Percentiles rank a stretch among this genome's conserved stretches.
Conservation (phyloP, 208 protist genomes). For the Leishmania tarentolae region DNA sequence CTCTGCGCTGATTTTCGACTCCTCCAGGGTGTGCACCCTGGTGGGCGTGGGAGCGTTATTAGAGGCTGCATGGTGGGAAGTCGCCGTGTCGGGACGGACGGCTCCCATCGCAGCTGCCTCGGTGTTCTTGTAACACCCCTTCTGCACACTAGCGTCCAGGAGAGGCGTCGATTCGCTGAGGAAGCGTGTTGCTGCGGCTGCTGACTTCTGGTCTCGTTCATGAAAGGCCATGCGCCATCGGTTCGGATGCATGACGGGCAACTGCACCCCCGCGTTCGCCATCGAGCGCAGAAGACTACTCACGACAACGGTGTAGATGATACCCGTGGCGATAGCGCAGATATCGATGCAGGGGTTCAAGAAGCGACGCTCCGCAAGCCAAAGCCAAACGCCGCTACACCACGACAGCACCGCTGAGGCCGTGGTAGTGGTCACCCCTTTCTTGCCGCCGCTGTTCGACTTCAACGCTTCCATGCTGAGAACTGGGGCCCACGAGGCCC, state of each 20-base stretch:
- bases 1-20: slow-evolving; percentile 1
- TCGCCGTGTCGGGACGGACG: neutral
- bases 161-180: slow-evolving; percentile 4
- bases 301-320: slow-evolving; percentile 30
- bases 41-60: neutral
- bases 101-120: neutral
- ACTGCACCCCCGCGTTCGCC: slow-evolving; percentile 36
- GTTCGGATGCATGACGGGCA: slow-evolving; percentile 28
- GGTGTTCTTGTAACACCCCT: too few relatives aligned
- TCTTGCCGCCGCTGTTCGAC: slow-evolving; percentile 4
- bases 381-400: slow-evolving; percentile 3
- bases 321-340: slow-evolving; percentile 28
- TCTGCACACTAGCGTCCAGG: neutral
- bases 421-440: neutral
- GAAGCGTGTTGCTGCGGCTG: neutral
- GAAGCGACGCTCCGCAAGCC: slow-evolving; percentile 12
- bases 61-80: neutral
- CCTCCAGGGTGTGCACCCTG: neutral
- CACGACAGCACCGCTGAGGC: neutral
- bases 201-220: slow-evolving; percentile 5
- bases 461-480: slow-evolving; percentile 1
- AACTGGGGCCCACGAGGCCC: slow-evolving; percentile 25
- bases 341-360: slow-evolving; percentile 9
- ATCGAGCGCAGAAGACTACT: slow-evolving; percentile 43
- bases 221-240: slow-evolving; percentile 31